Base-by-base conservation (phyloP, 163 green algal species). In the Scenedesmus sp. region DNA sequence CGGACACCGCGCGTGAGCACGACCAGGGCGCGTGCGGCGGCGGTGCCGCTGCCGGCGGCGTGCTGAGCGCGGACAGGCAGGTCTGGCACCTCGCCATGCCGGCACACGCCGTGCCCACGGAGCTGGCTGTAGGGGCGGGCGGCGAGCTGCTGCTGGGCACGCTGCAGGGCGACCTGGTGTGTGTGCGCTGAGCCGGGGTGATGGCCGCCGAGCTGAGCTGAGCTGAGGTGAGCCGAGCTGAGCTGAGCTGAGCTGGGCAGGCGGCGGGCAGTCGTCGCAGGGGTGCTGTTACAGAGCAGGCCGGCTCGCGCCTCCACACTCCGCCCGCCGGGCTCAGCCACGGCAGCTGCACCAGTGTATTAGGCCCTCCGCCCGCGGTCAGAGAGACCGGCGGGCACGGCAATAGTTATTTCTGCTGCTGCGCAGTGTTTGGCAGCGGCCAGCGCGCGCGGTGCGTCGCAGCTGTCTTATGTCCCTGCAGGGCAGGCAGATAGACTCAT, bases 141-240 rank as follows among this genome's bases (percentile, higher is more conserved):
- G 69, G 69, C 0, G 11, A 77, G 54, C 3, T 77, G 26, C 22
- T 77, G 10, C 18, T 18, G 28, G 69, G 69, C n/a, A 77, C 69
- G 24, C 53, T 58, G 54, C 33, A 42, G 47, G 69, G 69, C 1
- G 69, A 77, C 56, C 36, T 77, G 15, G 14, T 77, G 3, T 77
- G 69, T 7, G 2, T 73, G 3, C 11, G 42, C 36, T 73, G 39
- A 70, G 39, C 7, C 39, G 39, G 39, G n/a, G n/a, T n/a, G n/a
- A n/a, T n/a, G n/a, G n/a, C n/a, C n/a, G n/a, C n/a, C n/a, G n/a
- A n/a, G n/a, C n/a, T n/a, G n/a, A n/a, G n/a, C n/a, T n/a, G n/a
- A n/a, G n/a, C n/a, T n/a, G n/a, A n/a, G n/a, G n/a, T n/a, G n/a
- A n/a, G n/a, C n/a, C n/a, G n/a, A n/a, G n/a, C n/a, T n/a, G n/a